Evolutionary conservation across 2,329 filamentous ascomycete genomes (phyloP).

Genomic region (Trichophyton rubrum): DNA sequence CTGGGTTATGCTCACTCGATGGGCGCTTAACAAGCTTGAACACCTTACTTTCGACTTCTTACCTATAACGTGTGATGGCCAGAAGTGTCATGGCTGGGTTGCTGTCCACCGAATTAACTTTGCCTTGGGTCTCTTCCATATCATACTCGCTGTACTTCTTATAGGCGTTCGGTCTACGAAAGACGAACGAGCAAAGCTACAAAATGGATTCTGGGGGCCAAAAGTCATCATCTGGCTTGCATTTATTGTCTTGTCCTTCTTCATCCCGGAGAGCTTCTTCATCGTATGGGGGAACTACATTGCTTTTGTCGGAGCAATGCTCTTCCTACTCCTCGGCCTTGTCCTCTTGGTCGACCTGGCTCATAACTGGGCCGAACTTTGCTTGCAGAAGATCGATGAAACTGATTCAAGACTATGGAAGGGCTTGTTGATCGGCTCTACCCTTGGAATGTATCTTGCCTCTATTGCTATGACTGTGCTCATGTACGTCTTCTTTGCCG

Average conservation of each 20-base stretch:
- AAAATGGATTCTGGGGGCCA: conserved; percentile 98
- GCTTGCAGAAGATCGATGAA: conserved; percentile 82
- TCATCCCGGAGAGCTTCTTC: conserved; percentile 92
- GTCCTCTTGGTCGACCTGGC: conserved; percentile 89
- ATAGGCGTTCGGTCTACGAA: conserved; percentile 79
- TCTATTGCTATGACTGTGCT: conserved; percentile 89
- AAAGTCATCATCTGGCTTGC: conserved; percentile 84
- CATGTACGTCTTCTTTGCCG: conserved; percentile 94
- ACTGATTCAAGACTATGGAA: conserved; percentile 78
- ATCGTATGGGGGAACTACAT: conserved; percentile 93
- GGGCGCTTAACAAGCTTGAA: conserved; percentile 93
- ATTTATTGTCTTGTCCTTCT: conserved; percentile 80
- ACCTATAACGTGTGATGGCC: conserved; percentile 81
- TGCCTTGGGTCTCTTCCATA: conserved; percentile 84
- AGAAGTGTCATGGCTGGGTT: conserved; percentile 88
- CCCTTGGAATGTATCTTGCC: conserved; percentile 81
- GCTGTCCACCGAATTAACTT: conserved; percentile 98
- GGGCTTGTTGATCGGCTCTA: conserved; percentile 76
- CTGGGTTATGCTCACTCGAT: conserved; percentile 98
- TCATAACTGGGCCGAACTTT: conserved; percentile 95
- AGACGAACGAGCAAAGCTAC: conserved; percentile 72
- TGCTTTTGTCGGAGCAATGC: conserved; percentile 71
- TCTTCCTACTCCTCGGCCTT: conserved; percentile 85
- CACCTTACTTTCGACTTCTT: conserved; percentile 90
- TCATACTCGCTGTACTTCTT: conserved; percentile 70